Evolutionary conservation across 2,329 filamentous ascomycete genomes (phyloP), one percentile per base, ranked within the genome.

Genomic region (Sporothrix brasiliensis): DNA sequence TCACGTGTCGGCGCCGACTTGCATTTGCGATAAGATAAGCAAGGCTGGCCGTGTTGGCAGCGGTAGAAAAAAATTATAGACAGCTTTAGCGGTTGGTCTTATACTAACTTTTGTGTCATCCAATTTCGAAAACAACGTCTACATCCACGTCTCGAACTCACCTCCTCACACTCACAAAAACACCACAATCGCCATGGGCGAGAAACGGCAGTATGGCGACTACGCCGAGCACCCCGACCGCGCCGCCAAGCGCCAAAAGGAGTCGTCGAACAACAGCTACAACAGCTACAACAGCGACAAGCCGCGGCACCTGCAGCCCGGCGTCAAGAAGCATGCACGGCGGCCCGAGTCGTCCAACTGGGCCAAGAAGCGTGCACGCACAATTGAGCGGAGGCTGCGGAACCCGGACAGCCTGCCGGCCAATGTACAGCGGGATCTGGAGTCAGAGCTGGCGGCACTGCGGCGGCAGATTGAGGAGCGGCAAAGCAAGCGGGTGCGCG

Each of bases 341-440:
- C 84, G 81, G 73, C 80, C 83, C 44, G 82, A 82, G 65, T 83
- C 80, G 70, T 79, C 88, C 63, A 87, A 87, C 77, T 86, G 86
- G 76, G 83, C 91, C 67, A 93, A 91, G 81, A 91, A 91, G 79
- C 87, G 90, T 60, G 88, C 88, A 71, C 86, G 92, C 69, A 88
- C 89, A 68, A 87, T 94, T 69, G 86, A 88, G 75, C 85, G 92
- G 67, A 84, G 89, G 11, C 83, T 94, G 47, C 84, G 86, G 72
- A 84, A 86, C 14, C 71, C 75, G 21, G 80, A 86, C 66, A 85
- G 88, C 68, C 83, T 94, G 67, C 90, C 91, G 0, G 89, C 90
- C 41, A 85, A 90, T 76, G 85, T 91, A 11, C 84, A 88, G 70
- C 83, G 88, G 56, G 89, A 92, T 34, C 85, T 92, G 72, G 90